These are phyloP conservation scores for Termitomyces titanicus DNA, from an alignment of 768 basidiomycete genomes.

Conservation along the genomic window DNA sequence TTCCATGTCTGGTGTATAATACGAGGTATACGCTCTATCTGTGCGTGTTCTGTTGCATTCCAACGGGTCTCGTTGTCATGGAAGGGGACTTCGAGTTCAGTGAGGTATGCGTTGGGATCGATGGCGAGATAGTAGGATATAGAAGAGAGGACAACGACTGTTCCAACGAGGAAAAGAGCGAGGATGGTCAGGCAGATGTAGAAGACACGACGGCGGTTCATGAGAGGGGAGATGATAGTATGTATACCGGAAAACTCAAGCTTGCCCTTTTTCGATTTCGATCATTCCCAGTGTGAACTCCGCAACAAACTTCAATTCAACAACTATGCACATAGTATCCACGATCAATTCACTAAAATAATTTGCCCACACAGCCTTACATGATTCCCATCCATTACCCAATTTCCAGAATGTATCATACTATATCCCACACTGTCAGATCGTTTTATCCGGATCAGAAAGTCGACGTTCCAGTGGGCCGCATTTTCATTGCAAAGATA, in stretches of 20 bases:
- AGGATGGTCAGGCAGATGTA: slow-evolving; percentile 47
- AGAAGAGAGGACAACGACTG: slow-evolving; percentile 87
- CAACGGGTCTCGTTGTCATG: slow-evolving; percentile 52
- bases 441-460: background rate
- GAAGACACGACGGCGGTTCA: slow-evolving; percentile 44
- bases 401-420: background rate
- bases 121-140: slow-evolving; percentile 89
- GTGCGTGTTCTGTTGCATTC: slow-evolving; percentile 60
- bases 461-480: slow-evolving; percentile 28
- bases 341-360: too few relatives aligned
- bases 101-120: slow-evolving; percentile 71
- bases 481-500: slow-evolving; percentile 45
- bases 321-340: background rate
- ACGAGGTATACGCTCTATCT: slow-evolving; percentile 77
- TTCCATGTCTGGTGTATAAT: slow-evolving; percentile 99
- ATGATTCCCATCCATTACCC: background rate
- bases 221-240: slow-evolving; percentile 19
- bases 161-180: slow-evolving; percentile 80
- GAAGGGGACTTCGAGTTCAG: slow-evolving; percentile 69
- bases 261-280: background rate
- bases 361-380: too few relatives aligned
- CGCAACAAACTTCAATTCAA: background rate
- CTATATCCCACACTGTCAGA: background rate
- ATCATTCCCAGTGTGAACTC: slow-evolving; percentile 4
- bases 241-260: slow-evolving; percentile 1